Evolutionary conservation across 768 basidiomycete species (phyloP).

Genomic region (Leccinum rimulosum): DNA sequence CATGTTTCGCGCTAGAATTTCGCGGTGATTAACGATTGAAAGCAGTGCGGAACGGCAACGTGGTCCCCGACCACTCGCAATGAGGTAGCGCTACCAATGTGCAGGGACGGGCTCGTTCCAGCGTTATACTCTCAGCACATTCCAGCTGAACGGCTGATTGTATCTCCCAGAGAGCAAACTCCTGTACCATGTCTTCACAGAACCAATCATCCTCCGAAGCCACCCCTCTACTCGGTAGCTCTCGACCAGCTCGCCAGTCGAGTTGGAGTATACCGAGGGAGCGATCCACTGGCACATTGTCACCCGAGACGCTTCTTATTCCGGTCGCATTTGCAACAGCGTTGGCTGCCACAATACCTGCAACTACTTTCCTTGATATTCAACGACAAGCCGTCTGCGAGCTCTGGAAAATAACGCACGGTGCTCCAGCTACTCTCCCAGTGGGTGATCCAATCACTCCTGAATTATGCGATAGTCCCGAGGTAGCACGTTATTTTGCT

Average conservation of each 20-base stretch:
- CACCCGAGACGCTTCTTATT: slow-evolving; percentile 23
- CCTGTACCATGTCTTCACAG: slow-evolving; percentile 13
- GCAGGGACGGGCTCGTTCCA: neutral
- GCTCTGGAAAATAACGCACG: slow-evolving; percentile 19
- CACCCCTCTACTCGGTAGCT: slow-evolving; percentile 8
- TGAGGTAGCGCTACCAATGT: neutral
- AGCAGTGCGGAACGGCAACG: neutral
- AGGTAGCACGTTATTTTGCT: slow-evolving; percentile 23
- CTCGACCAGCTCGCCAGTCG: neutral
- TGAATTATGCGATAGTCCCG: slow-evolving; percentile 19
- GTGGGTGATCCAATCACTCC: slow-evolving; percentile 7
- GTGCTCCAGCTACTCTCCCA: slow-evolving; percentile 6
- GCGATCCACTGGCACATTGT: neutral
- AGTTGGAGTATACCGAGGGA: neutral
- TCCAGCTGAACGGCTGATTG: neutral
- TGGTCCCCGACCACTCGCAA: neutral
- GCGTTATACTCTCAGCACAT: neutral
- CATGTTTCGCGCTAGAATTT: neutral
- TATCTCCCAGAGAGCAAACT: neutral
- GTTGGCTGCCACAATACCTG: slow-evolving; percentile 21
- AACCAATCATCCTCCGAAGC: slow-evolving; percentile 8
- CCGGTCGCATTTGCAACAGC: slow-evolving; percentile 25
- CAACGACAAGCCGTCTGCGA: slow-evolving; percentile 27
- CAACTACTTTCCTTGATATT: slow-evolving; percentile 28
- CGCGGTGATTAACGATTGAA: neutral